Percentiles rank a stretch among this genome's conserved stretches.
Conservation (phyloP, 768 basidiomycete genomes). For the Kwoniella sp. region DNA sequence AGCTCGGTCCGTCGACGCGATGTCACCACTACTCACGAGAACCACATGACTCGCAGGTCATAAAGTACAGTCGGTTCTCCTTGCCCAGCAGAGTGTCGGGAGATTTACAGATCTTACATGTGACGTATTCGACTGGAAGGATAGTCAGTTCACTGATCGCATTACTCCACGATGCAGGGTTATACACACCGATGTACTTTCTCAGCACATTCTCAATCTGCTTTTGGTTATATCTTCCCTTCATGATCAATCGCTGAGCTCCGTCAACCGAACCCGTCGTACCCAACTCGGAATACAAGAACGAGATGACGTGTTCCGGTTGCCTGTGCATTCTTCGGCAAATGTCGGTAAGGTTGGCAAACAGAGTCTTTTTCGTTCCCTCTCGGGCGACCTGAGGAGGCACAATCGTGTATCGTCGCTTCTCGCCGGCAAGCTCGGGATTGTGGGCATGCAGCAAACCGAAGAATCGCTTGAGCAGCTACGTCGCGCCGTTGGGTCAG, state of each 20-base stretch:
- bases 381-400: conserved; percentile 91
- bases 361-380: conserved; percentile 96
- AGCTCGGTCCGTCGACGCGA: background rate
- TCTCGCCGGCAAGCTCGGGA: conserved; percentile 80
- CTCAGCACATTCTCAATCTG: conserved; percentile 95
- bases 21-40: conserved; percentile 33
- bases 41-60: conserved; percentile 51
- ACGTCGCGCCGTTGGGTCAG: background rate
- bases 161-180: background rate
- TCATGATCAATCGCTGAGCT: conserved; percentile 85
- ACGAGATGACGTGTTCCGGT: conserved; percentile 96
- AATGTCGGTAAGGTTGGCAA: conserved; percentile 93
- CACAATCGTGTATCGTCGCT: conserved; percentile 87
- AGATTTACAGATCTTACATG: conserved; percentile 99
- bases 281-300: conserved; percentile 96
- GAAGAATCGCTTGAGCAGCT: conserved; percentile 94
- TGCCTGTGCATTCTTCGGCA: conserved; percentile 97
- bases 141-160: too few species aligned
- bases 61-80: conserved; percentile 97
- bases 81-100: conserved; percentile 94
- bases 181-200: conserved; percentile 80
- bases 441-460: conserved; percentile 85
- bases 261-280: conserved; percentile 95
- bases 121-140: conserved; percentile 96
- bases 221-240: conserved; percentile 96